Conservation (phyloP, 2,329 filamentous ascomycete genomes). For the Capronia americana region DNA sequence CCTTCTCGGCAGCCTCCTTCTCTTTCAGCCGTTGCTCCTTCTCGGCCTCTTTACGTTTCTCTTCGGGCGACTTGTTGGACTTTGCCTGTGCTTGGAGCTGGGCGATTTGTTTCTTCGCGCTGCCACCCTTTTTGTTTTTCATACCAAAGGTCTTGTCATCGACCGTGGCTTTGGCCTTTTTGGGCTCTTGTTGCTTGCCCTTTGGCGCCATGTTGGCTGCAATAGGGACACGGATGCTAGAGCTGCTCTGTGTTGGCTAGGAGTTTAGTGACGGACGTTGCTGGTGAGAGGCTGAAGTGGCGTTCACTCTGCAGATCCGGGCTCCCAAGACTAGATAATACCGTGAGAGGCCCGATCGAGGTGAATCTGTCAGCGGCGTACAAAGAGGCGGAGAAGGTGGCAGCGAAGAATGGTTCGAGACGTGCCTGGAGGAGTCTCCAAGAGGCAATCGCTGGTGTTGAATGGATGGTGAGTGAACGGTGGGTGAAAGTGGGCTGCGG, state of each 20-base stretch:
- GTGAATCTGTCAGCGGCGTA: not conserved
- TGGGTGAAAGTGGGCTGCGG: conserved; percentile 15
- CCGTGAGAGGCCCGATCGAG: not conserved
- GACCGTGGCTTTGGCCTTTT: conserved; percentile 62
- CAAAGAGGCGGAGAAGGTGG: not conserved
- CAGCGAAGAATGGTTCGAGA: not conserved
- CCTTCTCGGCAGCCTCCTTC: conserved; percentile 87
- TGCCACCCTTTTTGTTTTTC: conserved; percentile 99
- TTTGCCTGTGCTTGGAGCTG: conserved; percentile 77
- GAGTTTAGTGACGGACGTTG: not conserved
- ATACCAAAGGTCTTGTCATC: conserved; percentile 99
- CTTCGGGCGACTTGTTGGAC: conserved; percentile 78
- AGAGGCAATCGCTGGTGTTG: not conserved
- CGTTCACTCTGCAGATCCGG: not conserved
- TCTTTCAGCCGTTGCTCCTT: conserved; percentile 76
- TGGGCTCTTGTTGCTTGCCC: conserved; percentile 53
- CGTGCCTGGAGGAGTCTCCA: not conserved
- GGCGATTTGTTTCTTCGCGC: conserved; percentile 87
- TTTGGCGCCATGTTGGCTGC: conserved; percentile 51
- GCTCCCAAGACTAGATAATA: not conserved
- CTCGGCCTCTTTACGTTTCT: conserved; percentile 77
- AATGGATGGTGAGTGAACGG: not conserved
- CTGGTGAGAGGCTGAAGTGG: not conserved
- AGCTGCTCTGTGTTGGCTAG: not conserved
- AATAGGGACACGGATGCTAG: not conserved